Conservation (phyloP, 768 basidiomycete species). For the Mycena alexandri region DNA sequence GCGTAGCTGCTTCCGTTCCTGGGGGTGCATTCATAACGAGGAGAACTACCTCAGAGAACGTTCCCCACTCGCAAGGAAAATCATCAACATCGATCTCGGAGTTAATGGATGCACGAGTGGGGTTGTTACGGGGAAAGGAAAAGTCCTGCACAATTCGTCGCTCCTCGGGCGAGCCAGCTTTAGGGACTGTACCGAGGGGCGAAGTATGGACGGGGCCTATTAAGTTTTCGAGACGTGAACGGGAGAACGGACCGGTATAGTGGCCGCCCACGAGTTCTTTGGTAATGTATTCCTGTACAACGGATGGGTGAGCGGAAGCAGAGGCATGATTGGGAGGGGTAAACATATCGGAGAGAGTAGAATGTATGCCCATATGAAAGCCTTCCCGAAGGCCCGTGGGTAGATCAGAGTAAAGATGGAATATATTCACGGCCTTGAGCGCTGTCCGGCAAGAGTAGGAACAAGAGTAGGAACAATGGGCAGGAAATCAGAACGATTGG, state of each 20-base stretch:
- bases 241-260: constrained; percentile 38
- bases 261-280: constrained; percentile 27
- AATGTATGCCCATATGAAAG: constrained; percentile 41
- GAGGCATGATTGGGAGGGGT: constrained; percentile 42
- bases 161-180: constrained; percentile 33
- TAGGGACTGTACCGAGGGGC: constrained; percentile 44
- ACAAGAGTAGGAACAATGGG: constrained; percentile 42
- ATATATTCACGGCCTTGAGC: constrained; percentile 1
- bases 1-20: constrained; percentile 50
- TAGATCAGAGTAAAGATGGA: constrained; percentile 37
- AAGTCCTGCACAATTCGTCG: constrained; percentile 44
- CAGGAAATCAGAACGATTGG: constrained; percentile 33
- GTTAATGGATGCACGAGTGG: constrained; percentile 41
- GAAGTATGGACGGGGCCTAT: constrained; percentile 45
- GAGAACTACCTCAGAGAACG: constrained; percentile 42
- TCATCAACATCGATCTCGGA: constrained; percentile 41
- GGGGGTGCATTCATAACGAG: constrained; percentile 47
- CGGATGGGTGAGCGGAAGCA: constrained; percentile 24
- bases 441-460: constrained; percentile 35
- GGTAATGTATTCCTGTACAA: constrained; percentile 33
- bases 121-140: constrained; percentile 32
- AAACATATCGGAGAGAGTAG: constrained; percentile 21
- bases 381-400: constrained; percentile 37
- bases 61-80: constrained; percentile 49
- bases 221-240: constrained; percentile 6